Evolutionary conservation across 2,329 filamentous ascomycete species (phyloP).

Genomic region (Chaetoscypha palmicola): DNA sequence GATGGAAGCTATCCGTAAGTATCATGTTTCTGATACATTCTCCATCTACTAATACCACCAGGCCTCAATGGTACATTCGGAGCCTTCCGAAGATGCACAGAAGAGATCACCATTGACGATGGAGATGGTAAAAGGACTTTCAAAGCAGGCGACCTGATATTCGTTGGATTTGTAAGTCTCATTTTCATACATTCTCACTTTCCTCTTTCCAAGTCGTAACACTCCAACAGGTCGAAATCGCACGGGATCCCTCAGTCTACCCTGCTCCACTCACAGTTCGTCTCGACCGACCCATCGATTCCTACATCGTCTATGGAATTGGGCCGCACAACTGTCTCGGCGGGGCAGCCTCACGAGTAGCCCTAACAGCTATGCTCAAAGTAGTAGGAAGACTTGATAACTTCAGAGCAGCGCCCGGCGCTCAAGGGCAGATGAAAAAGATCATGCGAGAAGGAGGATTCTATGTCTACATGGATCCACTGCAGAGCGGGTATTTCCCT

Average conservation of each 20-base stretch:
- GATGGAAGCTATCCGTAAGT: slow-evolving; percentile 44
- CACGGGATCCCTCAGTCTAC: neutral
- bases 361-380: neutral
- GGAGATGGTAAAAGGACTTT: neutral
- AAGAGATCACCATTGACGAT: slow-evolving; percentile 3
- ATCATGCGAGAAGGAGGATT: slow-evolving; percentile 10
- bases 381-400: neutral
- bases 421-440: slow-evolving; percentile 33
- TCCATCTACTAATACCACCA: neutral
- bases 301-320: neutral
- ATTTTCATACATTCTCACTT: neutral
- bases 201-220: too few relatives aligned
- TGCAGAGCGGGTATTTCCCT: slow-evolving; percentile 51
- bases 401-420: neutral
- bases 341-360: neutral
- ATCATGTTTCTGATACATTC: neutral
- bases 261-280: neutral
- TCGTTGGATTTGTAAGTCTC: neutral
- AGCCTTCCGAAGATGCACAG: slow-evolving; percentile 41
- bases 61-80: slow-evolving; percentile 55
- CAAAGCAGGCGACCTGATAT: neutral
- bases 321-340: neutral
- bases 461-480: slow-evolving; percentile 56
- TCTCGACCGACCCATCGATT: neutral
- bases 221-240: neutral